Conservation (phyloP, 306 rosid species). For the Cucumis sativus region DNA sequence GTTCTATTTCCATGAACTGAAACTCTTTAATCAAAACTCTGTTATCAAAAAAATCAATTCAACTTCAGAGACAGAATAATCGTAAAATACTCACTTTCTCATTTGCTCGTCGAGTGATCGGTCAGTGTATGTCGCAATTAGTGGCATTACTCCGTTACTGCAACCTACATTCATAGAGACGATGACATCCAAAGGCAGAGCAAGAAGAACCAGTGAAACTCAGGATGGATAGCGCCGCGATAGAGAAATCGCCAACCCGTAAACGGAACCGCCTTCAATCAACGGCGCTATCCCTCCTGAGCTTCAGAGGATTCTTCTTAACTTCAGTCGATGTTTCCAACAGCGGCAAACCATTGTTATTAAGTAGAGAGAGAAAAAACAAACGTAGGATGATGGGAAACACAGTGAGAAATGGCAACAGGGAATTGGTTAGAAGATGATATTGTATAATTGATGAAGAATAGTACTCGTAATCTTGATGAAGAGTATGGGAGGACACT, state of each 20-base stretch:
- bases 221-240: constrained; percentile 13
- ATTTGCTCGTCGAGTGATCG: neutral
- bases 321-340: neutral
- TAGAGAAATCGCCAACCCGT: neutral
- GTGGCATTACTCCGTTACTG: neutral
- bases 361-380: neutral
- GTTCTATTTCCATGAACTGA: neutral
- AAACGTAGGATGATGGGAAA: neutral
- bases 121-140: neutral
- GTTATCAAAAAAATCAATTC: neutral
- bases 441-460: neutral
- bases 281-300: constrained; percentile 17
- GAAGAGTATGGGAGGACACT: neutral
- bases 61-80: neutral
- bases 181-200: neutral
- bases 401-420: neutral
- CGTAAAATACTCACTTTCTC: neutral
- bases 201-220: constrained; percentile 12
- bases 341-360: neutral
- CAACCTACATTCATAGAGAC: neutral
- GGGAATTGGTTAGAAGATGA: neutral
- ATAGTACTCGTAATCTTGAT: neutral
- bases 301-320: constrained; percentile 10
- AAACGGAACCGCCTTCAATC: neutral
- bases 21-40: neutral